Conservation (phyloP, 2,329 filamentous ascomycete genomes). For the Penicillium psychrosexuale region DNA sequence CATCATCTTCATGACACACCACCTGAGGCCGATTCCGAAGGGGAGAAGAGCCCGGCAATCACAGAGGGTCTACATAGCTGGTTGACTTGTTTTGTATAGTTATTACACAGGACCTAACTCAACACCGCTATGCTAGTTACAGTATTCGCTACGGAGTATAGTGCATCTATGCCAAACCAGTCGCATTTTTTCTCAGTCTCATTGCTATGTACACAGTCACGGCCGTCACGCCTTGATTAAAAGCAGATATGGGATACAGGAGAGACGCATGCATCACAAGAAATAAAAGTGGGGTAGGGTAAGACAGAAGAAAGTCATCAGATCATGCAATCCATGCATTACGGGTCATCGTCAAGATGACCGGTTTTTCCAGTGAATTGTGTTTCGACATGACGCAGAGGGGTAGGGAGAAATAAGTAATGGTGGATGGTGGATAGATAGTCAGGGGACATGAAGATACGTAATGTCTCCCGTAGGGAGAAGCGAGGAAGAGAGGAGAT, state of each 20-base stretch:
- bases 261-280: conserved; percentile 18
- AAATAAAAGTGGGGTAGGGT: conserved; percentile 1
- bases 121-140: neutral
- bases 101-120: neutral
- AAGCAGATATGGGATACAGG: conserved; percentile 24
- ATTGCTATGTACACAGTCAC: conserved; percentile 20
- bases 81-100: no score
- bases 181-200: conserved; percentile 17
- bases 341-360: conserved; percentile 23
- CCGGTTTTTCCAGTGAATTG: conserved; percentile 4
- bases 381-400: conserved; percentile 15
- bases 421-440: neutral
- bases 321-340: conserved; percentile 21
- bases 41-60: no score
- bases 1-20: no score
- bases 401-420: conserved; percentile 8
- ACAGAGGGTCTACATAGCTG: no score
- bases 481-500: neutral
- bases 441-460: neutral
- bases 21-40: no score
- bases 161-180: conserved; percentile 16
- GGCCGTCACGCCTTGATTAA: conserved; percentile 25
- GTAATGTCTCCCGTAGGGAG: neutral
- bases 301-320: conserved; percentile 10
- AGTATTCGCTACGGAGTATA: neutral